phyloP scores from a whole-genome alignment of 805 yeast genomes.

The Yarrowia sp. region DNA sequence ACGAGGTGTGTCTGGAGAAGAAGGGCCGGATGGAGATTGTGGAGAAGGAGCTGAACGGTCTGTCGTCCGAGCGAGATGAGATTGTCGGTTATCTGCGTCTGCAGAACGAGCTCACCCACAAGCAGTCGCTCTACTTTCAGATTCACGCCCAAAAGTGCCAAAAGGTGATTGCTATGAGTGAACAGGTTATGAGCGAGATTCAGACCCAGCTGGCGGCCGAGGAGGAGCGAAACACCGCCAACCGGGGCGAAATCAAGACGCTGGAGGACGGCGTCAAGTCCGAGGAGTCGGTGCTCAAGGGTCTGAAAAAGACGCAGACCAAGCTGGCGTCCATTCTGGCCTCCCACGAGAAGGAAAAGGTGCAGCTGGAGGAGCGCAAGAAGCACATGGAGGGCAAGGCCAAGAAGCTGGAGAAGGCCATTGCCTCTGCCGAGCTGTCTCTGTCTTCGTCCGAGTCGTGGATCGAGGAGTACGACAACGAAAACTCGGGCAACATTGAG shows the following conservation, averaged over 20 bases:
- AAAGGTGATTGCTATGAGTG: conserved; percentile 42
- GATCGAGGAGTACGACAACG: conserved; percentile 46
- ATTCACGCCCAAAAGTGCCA: conserved; percentile 43
- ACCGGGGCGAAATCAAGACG: conserved; percentile 41
- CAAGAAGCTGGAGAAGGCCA: conserved; percentile 55
- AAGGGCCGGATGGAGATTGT: conserved; percentile 76
- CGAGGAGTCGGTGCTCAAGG: conserved; percentile 30
- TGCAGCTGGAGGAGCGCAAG: conserved; percentile 70
- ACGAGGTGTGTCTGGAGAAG: conserved; percentile 77
- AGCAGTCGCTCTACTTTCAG: conserved; percentile 58
- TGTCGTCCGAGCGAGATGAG: conserved; percentile 61
- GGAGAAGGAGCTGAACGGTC: conserved; percentile 61
- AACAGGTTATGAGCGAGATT: conserved; percentile 42
- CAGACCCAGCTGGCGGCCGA: conserved; percentile 46
- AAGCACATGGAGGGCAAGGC: conserved; percentile 61
- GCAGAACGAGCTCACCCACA: conserved; percentile 58
- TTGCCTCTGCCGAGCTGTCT: conserved; percentile 47
- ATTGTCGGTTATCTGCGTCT: conserved; percentile 63
- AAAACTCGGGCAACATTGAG: conserved; percentile 43
- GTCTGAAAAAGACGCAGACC: conserved; percentile 35
- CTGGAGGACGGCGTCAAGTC: conserved; percentile 31
- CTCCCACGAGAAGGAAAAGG: conserved; percentile 54
- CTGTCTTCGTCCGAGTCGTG: conserved; percentile 47
- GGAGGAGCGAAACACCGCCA: conserved; percentile 40
- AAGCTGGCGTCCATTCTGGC: conserved; percentile 36